Percentiles rank a stretch among this genome's conserved stretches.
Evolutionary conservation across 345 rosid genomes (phyloP).

Genomic region (Eucalyptus paniculata): DNA sequence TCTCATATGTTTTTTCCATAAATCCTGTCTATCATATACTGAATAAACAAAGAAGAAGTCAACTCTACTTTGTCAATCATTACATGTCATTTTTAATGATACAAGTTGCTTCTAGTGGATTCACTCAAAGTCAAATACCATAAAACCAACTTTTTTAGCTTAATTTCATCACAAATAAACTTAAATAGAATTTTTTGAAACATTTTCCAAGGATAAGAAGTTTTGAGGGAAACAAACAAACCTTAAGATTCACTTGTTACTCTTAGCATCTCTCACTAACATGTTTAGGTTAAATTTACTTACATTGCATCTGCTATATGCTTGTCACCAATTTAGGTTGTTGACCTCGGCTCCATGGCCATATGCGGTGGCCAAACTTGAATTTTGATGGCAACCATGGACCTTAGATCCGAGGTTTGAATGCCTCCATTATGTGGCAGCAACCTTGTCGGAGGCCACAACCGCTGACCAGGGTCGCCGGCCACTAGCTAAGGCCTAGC

Average conservation of each 20-base stretch:
- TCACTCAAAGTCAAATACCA: not conserved
- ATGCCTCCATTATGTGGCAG: no score
- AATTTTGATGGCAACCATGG: no score
- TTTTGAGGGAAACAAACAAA: not conserved
- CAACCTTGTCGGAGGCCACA: no score
- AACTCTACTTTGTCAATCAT: not conserved
- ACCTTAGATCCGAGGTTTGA: no score
- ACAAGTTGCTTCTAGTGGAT: not conserved
- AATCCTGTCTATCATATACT: not conserved
- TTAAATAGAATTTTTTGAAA: not conserved
- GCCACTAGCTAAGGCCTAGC: no score
- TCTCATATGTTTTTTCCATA: no score
- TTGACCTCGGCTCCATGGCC: not conserved
- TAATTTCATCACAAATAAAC: not conserved
- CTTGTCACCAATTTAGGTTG: no score
- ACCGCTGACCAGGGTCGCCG: rapidly evolving
- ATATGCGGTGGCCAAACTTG: not conserved
- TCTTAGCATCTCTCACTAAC: not conserved
- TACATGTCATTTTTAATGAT: not conserved
- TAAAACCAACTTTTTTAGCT: not conserved
- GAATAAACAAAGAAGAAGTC: not conserved
- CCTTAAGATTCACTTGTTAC: not conserved
- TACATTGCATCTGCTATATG: not conserved
- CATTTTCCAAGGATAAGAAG: not conserved
- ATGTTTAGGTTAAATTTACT: not conserved